Evolutionary conservation across 257 asterid species (phyloP), one percentile per base, ranked within the genome.

Genomic region (Capsicum chinense): DNA sequence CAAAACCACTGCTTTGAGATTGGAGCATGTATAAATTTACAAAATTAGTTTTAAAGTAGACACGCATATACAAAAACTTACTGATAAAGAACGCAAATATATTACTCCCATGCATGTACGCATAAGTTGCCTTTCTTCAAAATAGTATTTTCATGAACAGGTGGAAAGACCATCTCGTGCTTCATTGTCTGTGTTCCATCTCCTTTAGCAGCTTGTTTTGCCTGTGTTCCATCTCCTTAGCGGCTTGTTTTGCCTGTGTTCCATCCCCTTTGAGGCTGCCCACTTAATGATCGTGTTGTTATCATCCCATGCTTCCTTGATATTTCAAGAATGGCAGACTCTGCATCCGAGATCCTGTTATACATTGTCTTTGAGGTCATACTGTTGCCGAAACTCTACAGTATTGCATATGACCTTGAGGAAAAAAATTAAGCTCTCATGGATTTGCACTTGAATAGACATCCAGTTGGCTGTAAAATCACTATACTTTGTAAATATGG

Each of bases 391-490:
- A 50, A 33, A 50, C 62, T 12, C 62, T n/a, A 10, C 42, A 70
- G 56, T 21, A 73, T 13, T 11, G 50, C 76, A 68, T 68, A 68
- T 37, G 17, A 68, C 76, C 52, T 13, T 37, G 52, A 42, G 56
- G 7, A 70, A 70, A 56, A 56, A 39, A 5, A 14, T 64, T 64
- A 7, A 42, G 56, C 33, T 42, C 33, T 21, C 35, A 15, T 70
- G 56, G 79, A 68, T 68, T 67, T 37, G 76, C 52, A 68, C 76
- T 37, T 68, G 76, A 68, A 37, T 68, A 68, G 47, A 50, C 17
- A 7, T 26, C 12, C 6, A 19, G 59, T 73, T 19, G 17, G 3
- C 19, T 5, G 42, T 48, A 73, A 48, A 73, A 12, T 48, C 62
- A 52, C 19, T 11, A 1, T 21, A 74, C 14, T 14, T 33, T 35